Evolutionary conservation across 495 filamentous ascomycete species (phyloP).

Genomic region (Choiromyces venosus): DNA sequence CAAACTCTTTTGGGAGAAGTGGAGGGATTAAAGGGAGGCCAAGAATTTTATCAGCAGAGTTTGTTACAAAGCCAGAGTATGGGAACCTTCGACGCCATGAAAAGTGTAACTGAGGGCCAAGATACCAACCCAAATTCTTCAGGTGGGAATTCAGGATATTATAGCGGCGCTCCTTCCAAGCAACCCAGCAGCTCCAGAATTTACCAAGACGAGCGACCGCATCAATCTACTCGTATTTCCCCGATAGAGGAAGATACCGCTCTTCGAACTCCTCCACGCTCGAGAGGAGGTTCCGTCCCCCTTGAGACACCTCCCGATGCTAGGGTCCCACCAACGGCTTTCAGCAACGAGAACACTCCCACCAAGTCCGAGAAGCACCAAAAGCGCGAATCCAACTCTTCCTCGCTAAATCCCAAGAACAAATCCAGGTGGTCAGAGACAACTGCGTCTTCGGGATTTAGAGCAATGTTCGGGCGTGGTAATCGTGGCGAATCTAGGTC

Average conservation of each 20-base stretch:
- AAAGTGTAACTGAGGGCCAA: slow-evolving; percentile 34
- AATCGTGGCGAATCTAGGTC: slow-evolving; percentile 39
- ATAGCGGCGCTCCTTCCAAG: slow-evolving; percentile 37
- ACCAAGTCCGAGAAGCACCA: slow-evolving; percentile 63
- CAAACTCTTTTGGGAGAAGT: slow-evolving; percentile 87
- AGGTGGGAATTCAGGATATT: slow-evolving; percentile 37
- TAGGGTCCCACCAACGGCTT: slow-evolving; percentile 51
- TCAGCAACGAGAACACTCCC: slow-evolving; percentile 72
- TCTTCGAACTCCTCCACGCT: slow-evolving; percentile 49
- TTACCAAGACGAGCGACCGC: slow-evolving; percentile 41
- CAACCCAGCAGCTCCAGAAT: slow-evolving; percentile 38
- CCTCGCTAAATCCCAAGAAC: slow-evolving; percentile 86
- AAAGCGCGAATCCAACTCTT: slow-evolving; percentile 86
- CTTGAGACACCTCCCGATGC: slow-evolving; percentile 67
- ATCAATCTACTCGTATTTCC: slow-evolving; percentile 42
- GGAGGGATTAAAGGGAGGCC: slow-evolving; percentile 69
- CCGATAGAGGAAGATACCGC: slow-evolving; percentile 48
- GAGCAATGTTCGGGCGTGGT: slow-evolving; percentile 33
- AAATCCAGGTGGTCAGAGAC: slow-evolving; percentile 91
- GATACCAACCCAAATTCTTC: slow-evolving; percentile 37
- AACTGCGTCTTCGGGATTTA: slow-evolving; percentile 66
- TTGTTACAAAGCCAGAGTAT: slow-evolving; percentile 38
- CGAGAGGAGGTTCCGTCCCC: slow-evolving; percentile 59
- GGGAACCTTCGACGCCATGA: slow-evolving; percentile 38
- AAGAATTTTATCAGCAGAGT: slow-evolving; percentile 45